Base-by-base conservation (phyloP, 139 green algal species). In the Bryopsis sp. region DNA sequence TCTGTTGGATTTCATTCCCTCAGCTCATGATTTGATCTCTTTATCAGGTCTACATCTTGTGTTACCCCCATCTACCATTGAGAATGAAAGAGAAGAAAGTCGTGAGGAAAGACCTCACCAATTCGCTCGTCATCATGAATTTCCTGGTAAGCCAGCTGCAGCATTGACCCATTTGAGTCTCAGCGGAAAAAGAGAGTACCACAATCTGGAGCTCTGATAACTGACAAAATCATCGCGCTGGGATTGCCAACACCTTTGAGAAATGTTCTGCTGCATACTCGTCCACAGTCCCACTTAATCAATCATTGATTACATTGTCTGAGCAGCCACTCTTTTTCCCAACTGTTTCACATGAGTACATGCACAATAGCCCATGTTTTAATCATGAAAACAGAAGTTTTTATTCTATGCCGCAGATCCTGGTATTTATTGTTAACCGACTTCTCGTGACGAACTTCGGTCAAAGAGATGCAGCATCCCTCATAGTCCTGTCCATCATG, bases 381-480 rank as follows among this genome's bases (percentile, higher is more conserved):
- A n/a, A n/a, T n/a, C n/a, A n/a, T n/a, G n/a, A n/a, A n/a, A n/a
- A n/a, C n/a, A n/a, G n/a, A n/a, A n/a, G 11, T 61, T 19, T 24
- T 7, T 24, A 8, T 11, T 19, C 15, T 61, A 11, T 46, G 8
- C 32, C 43, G 58, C 24, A 65, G 58, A 22, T 65, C n/a, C 26
- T 69, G 33, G 62, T 69, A 19, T 69, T 69, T 57, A 32, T 69
- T 54, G 62, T 69, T 7, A 69, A 69, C 26, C 33, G 62, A 34
- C 26, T 69, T 24, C 37, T 69, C 3, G 62, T 69, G 35, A 69
- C 39, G 62, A 69, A 69, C 62, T 69, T 69, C 26, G 62, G 62
- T 3, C 62, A 69, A 35, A 50, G 62, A 50, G 62, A 69, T 35
- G 62, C 62, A 24, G n/a, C 37, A 28, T 69, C 62, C 4, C 37